Evolutionary conservation across 495 filamentous ascomycete species (phyloP).

Genomic region (Penicillium antarcticum): DNA sequence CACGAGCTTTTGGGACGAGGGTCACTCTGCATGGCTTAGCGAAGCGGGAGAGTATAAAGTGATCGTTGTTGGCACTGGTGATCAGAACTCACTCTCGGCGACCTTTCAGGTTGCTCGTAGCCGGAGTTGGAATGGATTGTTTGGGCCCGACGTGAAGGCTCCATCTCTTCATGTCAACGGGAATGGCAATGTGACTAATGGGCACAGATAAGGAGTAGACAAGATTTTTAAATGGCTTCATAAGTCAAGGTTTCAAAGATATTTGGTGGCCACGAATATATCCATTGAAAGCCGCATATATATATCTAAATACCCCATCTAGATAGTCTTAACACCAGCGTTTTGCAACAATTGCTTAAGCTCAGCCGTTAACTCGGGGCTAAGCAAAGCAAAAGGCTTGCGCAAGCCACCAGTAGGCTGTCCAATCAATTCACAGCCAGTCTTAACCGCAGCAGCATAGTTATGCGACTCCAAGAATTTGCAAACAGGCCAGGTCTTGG

Average conservation of each 20-base stretch:
- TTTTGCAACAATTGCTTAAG: slow-evolving; percentile 24
- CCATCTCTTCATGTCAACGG: not conserved
- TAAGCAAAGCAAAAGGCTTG: slow-evolving; percentile 31
- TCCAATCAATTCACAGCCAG: slow-evolving; percentile 32
- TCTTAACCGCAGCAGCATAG: slow-evolving; percentile 33
- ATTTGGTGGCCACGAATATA: too few species aligned
- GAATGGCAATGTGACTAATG: not conserved
- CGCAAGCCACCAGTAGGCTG: slow-evolving; percentile 30
- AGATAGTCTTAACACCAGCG: slow-evolving; percentile 33
- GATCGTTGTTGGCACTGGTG: slow-evolving; percentile 7
- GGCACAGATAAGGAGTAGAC: too few species aligned
- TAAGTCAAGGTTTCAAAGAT: too few species aligned
- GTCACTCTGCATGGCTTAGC: slow-evolving; percentile 5
- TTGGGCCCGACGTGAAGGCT: not conserved
- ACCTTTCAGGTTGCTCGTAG: not conserved
- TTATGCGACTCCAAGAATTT: slow-evolving; percentile 36
- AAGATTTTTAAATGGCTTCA: too few species aligned
- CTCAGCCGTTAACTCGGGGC: slow-evolving; percentile 21
- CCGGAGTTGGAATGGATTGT: not conserved
- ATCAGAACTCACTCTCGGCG: slow-evolving; percentile 3
- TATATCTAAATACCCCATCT: not conserved
- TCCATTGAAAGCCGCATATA: too few species aligned
- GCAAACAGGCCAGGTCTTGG: slow-evolving; percentile 32
- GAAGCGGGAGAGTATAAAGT: slow-evolving; percentile 8
- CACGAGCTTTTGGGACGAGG: slow-evolving; percentile 21